phyloP scores from a whole-genome alignment of 202 grass and related monocot genomes.

The Musa balbisiana region DNA sequence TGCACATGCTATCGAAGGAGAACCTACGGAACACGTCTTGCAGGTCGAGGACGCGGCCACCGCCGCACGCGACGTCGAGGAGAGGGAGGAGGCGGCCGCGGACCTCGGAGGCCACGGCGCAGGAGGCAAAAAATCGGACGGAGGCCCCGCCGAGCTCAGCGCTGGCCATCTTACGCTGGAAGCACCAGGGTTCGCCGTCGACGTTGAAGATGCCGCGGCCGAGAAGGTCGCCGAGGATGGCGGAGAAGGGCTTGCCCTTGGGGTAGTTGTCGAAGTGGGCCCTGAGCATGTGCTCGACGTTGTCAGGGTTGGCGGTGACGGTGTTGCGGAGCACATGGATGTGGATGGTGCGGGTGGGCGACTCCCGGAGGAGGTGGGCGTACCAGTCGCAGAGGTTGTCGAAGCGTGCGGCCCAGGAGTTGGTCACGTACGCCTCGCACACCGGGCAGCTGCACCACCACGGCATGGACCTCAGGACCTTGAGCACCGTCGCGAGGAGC shows the following conservation, averaged over 20 bases:
- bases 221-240: conserved; percentile 81
- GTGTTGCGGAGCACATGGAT: conserved; percentile 80
- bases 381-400: conserved; percentile 85
- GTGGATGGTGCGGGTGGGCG: conserved; percentile 57
- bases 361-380: conserved; percentile 59
- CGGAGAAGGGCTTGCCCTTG: conserved; percentile 68
- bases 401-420: conserved; percentile 53
- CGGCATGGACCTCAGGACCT: conserved; percentile 18
- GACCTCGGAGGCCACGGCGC: conserved; percentile 48
- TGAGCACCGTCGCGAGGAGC: conserved; percentile 29
- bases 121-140: conserved; percentile 36
- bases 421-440: conserved; percentile 64
- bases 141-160: conserved; percentile 45
- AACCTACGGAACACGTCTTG: conserved; percentile 85
- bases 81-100: conserved; percentile 51
- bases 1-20: conserved; percentile 89
- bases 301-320: conserved; percentile 59
- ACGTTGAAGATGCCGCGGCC: conserved; percentile 91
- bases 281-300: conserved; percentile 79
- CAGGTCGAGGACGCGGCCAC: conserved; percentile 41
- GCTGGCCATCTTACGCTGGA: conserved; percentile 76
- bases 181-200: conserved; percentile 61
- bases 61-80: conserved; percentile 30
- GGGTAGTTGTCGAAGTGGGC: conserved; percentile 74
- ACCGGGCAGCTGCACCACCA: conserved; percentile 74